Base-by-base conservation (phyloP, 306 rosid species). In the Pueraria montana region DNA sequence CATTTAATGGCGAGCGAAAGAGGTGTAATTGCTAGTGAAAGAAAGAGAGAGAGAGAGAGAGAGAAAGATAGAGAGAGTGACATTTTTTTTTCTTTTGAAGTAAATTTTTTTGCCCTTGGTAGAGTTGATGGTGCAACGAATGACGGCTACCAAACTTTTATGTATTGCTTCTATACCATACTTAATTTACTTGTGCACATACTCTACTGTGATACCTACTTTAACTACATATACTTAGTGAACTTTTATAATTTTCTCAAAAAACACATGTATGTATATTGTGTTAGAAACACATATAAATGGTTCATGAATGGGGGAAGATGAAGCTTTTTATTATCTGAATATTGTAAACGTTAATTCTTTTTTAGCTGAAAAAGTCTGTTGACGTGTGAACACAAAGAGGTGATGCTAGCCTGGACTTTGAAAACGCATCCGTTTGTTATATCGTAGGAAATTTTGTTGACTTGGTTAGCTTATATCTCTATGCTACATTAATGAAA, bases 1-100 rank as follows among this genome's bases (percentile, higher is more conserved):
- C 98, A 96, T 92, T 96, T 78, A 96, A 93, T 96, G 94, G 94
- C 78, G 86, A 80, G 93, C 76, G 87, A 86, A 89, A 83, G 89
- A 77, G 95, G 96, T 94, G 93, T 90, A 88, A 92, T 89, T 90
- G 96, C 92, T n/a, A 42, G 87, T 48, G 80, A 68, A 77, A 80
- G 85, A 76, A 81, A 80, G 53, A 23, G 71, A 72, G 73, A 83
- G 87, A 61, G 14, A 49, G 81, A 49, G 84, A 49, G 52, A 61
- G 84, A 36, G 65, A 72, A 80, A 75, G 50, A 30, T 53, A 66
- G 80, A 64, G 62, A 74, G 83, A 76, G 55, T 26, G 72, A 71
- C 69, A 79, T 7, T 11, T 69, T 77, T 75, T 38, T 34, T 34
- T 34, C 40, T 34, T 34, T 34, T 30, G 3, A 23, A 13, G 18